Conservation (phyloP, 306 rosid species). For the Vicia villosa region DNA sequence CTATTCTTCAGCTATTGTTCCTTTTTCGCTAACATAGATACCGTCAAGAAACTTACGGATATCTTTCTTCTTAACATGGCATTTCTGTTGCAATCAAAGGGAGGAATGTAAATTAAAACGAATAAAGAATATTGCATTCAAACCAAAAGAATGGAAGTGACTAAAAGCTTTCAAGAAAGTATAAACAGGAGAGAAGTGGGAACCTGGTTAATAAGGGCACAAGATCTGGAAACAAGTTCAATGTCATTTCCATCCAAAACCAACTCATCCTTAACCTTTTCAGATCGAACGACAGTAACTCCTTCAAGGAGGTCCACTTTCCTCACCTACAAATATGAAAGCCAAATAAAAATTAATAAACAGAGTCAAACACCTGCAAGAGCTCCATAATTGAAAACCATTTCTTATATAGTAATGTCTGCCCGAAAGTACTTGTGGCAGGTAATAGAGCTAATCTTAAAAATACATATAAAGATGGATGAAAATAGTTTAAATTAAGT, state of each 20-base stretch:
- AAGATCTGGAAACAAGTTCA: constrained; percentile 81
- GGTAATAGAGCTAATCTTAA: not conserved
- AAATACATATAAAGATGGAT: not conserved
- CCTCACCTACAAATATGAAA: constrained; percentile 58
- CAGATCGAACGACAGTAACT: constrained; percentile 62
- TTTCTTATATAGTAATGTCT: not conserved
- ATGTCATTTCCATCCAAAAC: constrained; percentile 87
- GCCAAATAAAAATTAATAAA: not conserved
- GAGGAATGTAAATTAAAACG: not conserved
- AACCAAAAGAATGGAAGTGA: not conserved
- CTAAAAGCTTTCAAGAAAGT: too few species aligned
- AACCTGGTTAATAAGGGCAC: constrained; percentile 85
- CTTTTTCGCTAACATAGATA: constrained; percentile 78
- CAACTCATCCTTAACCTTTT: constrained; percentile 85
- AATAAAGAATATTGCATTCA: not conserved
- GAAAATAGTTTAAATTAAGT: not conserved
- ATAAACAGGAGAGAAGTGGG: not conserved
- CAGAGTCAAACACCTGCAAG: not conserved
- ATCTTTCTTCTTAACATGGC: constrained; percentile 84
- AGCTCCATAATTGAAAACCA: not conserved
- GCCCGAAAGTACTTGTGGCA: not conserved
- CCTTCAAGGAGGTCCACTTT: constrained; percentile 88
- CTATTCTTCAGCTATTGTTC: constrained; percentile 57
- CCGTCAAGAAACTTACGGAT: constrained; percentile 86
- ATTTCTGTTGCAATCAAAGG: constrained; percentile 56